Evolutionary conservation across 768 basidiomycete species (phyloP).

Genomic region (Ephemerocybe angulata): DNA sequence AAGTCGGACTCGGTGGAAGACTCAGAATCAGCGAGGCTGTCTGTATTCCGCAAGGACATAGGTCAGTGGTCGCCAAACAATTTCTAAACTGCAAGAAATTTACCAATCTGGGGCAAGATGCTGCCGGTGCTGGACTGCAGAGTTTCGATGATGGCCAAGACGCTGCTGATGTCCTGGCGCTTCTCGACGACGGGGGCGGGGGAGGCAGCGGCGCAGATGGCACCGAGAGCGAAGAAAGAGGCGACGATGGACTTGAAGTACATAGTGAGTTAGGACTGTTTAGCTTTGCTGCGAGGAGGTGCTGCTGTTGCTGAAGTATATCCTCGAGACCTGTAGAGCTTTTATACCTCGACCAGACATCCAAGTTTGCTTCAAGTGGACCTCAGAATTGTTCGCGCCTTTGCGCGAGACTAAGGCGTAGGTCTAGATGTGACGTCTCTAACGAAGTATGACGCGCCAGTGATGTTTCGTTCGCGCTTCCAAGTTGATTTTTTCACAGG

Average conservation of each 20-base stretch:
- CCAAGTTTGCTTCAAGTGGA: background rate
- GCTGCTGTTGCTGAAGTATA: background rate
- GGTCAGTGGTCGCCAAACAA: background rate
- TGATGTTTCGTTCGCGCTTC: background rate
- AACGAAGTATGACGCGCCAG: background rate
- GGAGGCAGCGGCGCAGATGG: background rate
- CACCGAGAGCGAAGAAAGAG: conserved; percentile 6
- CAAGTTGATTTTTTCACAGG: background rate
- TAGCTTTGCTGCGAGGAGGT: background rate
- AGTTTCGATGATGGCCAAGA: conserved; percentile 3
- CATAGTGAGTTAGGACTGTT: background rate
- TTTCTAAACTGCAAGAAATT: background rate
- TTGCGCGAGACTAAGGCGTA: background rate
- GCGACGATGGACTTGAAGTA: conserved; percentile 1
- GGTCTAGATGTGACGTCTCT: background rate
- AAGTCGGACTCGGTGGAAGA: background rate
- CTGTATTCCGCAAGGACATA: background rate
- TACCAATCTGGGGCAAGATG: conserved; percentile 13
- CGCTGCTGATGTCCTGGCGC: background rate
- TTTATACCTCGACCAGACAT: background rate
- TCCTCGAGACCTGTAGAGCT: background rate
- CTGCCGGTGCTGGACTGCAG: background rate
- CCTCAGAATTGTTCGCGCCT: background rate
- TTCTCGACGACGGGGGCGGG: conserved; percentile 2
- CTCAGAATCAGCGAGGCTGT: background rate